Evolutionary conservation across 2,329 filamentous ascomycete species (phyloP).

Genomic region (Colletotrichum phormii): DNA sequence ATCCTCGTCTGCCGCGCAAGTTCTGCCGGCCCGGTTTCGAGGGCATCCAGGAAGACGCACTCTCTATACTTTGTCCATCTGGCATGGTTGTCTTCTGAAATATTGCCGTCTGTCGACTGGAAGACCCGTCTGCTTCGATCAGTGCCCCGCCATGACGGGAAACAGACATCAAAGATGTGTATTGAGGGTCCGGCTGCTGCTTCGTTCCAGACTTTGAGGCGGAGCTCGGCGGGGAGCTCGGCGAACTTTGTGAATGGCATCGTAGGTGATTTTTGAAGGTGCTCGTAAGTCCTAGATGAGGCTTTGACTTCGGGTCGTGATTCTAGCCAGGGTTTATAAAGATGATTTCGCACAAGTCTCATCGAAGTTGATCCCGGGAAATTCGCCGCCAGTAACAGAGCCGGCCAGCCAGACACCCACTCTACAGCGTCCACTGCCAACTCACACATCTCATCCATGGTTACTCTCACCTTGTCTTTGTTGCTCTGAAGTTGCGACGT

Average conservation of each 20-base stretch:
- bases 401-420: background rate
- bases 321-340: background rate
- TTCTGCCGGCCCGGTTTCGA: constrained; percentile 14
- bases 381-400: background rate
- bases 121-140: constrained; percentile 20
- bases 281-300: background rate
- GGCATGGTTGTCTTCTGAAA: background rate
- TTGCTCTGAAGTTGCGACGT: background rate
- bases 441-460: constrained; percentile 13
- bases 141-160: constrained; percentile 38
- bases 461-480: background rate
- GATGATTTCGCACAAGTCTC: background rate
- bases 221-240: constrained; percentile 30
- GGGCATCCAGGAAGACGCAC: constrained; percentile 27
- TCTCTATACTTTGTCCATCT: constrained; percentile 27
- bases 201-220: constrained; percentile 33
- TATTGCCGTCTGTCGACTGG: background rate
- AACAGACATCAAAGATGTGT: constrained; percentile 45
- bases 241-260: constrained; percentile 24
- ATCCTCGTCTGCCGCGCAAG: constrained; percentile 1
- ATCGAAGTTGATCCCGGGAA: background rate
- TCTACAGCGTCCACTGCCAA: background rate
- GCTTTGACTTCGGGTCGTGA: background rate
- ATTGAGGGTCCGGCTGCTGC: constrained; percentile 39
- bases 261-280: constrained; percentile 42